Base-by-base conservation (phyloP, 495 filamentous ascomycete genomes). In the Apodospora peruviana region DNA sequence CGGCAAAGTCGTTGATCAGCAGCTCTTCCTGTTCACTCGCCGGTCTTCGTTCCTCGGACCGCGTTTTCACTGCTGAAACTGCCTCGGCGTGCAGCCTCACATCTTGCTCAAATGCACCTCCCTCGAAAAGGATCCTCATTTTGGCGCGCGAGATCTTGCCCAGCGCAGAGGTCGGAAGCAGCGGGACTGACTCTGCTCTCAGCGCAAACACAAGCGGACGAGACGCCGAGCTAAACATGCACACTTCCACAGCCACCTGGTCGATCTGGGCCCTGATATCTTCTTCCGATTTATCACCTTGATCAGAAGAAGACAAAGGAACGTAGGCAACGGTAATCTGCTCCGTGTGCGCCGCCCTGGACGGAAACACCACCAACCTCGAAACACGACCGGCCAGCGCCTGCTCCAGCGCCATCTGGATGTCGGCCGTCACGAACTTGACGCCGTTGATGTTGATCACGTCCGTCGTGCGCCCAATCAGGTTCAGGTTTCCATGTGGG, bases 381-480 rank as follows among this genome's bases (percentile, higher is more conserved):
- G 51, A 47, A 11, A 59, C 35, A 27, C 19, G 5, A 12, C 65
- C 68, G 8, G 56, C 46, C 24, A 75, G 53, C 2, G 62, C 66
- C 22, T 66, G 46, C 38, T 79, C 74, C 2, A 81, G 50, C 0
- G 67, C 63, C 2, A 50, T 43, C 40, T 79, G 66, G 3, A 80
- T 60, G 20, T 74, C 71, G 19, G 66, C 50, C 0, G 72, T 62
- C 21, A 47, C 38, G 41, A 69, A 65, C 8, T 80, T 81, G 44
- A 78, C 65, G 0, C 76, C 73, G 47, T 81, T 80, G 58, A 80
- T 69, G 44, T 63, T 83, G 58, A 84, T 77, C 18, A 81, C 62
- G 45, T 83, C 80, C 60, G 81, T 82, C 50, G 69, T 70, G 21
- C 80, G 70, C 12, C 81, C 80, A 9, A 69, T 75, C 24, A 84